These are phyloP conservation scores for Selaginella tamariscina DNA, from an alignment of 75 land plant species.

Conservation along the genomic window DNA sequence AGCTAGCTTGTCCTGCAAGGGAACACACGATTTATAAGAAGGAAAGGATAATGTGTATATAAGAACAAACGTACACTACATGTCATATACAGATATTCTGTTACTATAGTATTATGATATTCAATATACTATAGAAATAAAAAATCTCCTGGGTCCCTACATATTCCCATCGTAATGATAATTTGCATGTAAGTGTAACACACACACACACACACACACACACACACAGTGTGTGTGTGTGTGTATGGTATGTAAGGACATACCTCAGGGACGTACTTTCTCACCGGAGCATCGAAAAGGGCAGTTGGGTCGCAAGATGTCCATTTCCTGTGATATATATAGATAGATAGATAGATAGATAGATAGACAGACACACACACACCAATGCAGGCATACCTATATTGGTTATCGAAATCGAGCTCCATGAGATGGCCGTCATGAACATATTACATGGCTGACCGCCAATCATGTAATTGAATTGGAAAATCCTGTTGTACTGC, in stretches of 20 bases:
- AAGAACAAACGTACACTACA: no score
- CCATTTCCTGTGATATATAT: slow-evolving; percentile 85
- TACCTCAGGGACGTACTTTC: slow-evolving; percentile 72
- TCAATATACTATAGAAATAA: neutral
- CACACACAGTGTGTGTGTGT: no score
- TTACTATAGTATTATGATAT: neutral
- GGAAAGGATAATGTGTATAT: no score
- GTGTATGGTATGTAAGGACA: no score
- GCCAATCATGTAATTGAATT: slow-evolving; percentile 51
- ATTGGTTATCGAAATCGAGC: slow-evolving; percentile 80
- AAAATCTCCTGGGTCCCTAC: slow-evolving; percentile 54
- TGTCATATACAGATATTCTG: no score
- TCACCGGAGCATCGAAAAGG: slow-evolving; percentile 71
- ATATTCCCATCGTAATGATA: slow-evolving; percentile 54
- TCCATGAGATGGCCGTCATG: slow-evolving; percentile 96
- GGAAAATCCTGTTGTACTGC: slow-evolving; percentile 73
- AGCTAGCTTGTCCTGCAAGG: no score
- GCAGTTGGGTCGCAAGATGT: slow-evolving; percentile 74
- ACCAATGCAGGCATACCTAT: no score
- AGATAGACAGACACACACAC: no score
- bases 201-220: neutral
- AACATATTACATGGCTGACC: slow-evolving; percentile 55
- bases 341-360: no score
- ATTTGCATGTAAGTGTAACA: neutral
- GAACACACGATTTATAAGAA: no score